Percentiles rank a stretch among this genome's conserved stretches.
These are phyloP conservation scores for Melocanna baccifera DNA, from an alignment of 176 grass and related monocot species.

Conservation along the genomic window DNA sequence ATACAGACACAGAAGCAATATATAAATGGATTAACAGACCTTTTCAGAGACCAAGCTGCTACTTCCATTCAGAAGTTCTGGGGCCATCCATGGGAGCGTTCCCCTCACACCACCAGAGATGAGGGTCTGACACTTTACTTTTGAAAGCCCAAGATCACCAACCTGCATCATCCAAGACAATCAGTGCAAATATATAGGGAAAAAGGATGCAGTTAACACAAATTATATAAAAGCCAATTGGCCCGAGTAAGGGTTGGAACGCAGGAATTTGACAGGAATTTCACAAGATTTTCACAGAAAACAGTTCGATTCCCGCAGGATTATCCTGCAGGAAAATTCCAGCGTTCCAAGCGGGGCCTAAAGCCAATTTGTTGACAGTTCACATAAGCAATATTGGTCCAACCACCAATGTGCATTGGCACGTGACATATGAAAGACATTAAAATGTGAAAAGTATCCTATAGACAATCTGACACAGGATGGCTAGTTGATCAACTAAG, in stretches of 20 bases:
- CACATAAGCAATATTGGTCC: neutral
- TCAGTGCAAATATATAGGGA: neutral
- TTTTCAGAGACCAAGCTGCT: conserved; percentile 90
- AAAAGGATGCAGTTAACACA: neutral
- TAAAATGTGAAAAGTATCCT: neutral
- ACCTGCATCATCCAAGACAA: conserved; percentile 52
- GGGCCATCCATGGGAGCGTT: conserved; percentile 97
- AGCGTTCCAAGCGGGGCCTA: too few species aligned
- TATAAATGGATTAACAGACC: conserved; percentile 39
- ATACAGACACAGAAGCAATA: neutral
- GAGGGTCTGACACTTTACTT: conserved; percentile 90
- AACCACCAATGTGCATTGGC: neutral
- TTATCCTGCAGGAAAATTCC: too few species aligned
- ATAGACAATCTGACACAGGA: neutral
- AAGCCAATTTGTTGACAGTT: conserved; percentile 1
- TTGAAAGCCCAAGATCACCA: conserved; percentile 95
- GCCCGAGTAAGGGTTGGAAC: too few species aligned
- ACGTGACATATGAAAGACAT: neutral
- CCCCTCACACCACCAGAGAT: conserved; percentile 94
- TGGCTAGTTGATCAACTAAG: neutral
- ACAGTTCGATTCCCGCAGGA: too few species aligned
- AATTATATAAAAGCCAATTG: neutral
- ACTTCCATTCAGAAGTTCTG: conserved; percentile 89
- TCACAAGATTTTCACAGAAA: too few species aligned
- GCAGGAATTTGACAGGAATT: too few species aligned